Evolutionary conservation across 345 rosid species (phyloP).

Genomic region (Linum usitatissimum): DNA sequence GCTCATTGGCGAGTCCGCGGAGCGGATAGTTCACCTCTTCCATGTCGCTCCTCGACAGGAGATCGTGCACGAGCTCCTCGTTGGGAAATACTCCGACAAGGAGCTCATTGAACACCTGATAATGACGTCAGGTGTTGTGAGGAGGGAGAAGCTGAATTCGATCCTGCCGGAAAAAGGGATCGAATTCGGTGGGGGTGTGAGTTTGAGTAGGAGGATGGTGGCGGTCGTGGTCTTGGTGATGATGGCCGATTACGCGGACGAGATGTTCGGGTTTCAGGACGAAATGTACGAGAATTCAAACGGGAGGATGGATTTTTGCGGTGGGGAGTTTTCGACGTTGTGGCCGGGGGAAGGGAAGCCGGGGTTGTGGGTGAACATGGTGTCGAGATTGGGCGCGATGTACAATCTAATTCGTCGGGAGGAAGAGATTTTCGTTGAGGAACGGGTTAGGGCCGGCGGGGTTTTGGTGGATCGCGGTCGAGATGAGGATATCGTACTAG

Average conservation of each 20-base stretch:
- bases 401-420: neutral
- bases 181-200: neutral
- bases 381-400: neutral
- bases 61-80: neutral
- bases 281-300: neutral
- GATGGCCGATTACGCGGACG: neutral
- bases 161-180: neutral
- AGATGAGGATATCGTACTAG: slow-evolving; percentile 31
- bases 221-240: neutral
- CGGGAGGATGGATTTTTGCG: neutral
- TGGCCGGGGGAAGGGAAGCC: neutral
- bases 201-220: neutral
- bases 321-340: neutral
- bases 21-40: neutral
- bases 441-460: neutral
- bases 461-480: neutral
- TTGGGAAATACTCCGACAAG: neutral
- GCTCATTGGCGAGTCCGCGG: neutral
- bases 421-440: neutral
- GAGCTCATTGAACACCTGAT: neutral
- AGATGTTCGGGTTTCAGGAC: neutral
- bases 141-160: neutral
- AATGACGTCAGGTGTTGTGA: neutral
- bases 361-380: neutral
- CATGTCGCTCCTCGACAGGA: neutral